These are phyloP conservation scores for Cadophora sp. DNA, from an alignment of 2,329 filamentous ascomycete species.

Conservation along the genomic window DNA sequence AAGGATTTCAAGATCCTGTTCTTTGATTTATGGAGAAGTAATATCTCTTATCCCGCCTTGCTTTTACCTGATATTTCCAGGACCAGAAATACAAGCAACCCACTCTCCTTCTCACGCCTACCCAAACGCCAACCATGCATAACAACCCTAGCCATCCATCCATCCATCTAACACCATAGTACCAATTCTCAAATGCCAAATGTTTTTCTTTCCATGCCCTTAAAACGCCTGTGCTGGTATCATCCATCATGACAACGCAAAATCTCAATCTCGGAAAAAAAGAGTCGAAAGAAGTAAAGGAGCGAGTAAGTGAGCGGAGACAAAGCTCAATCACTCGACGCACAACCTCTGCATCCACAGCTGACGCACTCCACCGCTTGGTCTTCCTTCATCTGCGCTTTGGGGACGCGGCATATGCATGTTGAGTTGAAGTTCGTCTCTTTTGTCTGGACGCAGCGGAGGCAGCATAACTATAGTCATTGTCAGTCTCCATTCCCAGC, in stretches of 20 bases:
- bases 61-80: neutral
- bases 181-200: neutral
- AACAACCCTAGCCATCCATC: neutral
- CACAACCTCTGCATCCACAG: slow-evolving; percentile 91
- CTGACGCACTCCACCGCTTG: slow-evolving; percentile 92
- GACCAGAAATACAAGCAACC: neutral
- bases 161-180: slow-evolving; percentile 10
- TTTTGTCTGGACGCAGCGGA: slow-evolving; percentile 98
- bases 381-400: slow-evolving; percentile 86
- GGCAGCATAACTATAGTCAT: slow-evolving; percentile 77
- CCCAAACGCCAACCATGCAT: slow-evolving; percentile 14
- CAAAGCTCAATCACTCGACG: slow-evolving; percentile 73
- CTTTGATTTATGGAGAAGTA: neutral
- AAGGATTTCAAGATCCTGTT: neutral
- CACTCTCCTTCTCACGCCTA: neutral
- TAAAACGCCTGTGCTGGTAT: slow-evolving; percentile 38
- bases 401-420: slow-evolving; percentile 94
- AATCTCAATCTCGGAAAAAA: slow-evolving; percentile 4
- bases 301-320: neutral
- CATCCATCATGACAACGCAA: slow-evolving; percentile 26
- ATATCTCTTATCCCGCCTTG: neutral
- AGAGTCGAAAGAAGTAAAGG: neutral
- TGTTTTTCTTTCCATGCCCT: slow-evolving; percentile 1
- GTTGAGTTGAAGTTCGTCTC: slow-evolving; percentile 99
- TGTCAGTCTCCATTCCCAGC: no score